A percentile compares a stretch with the other conserved stretches of the same genome.
phyloP scores from a whole-genome alignment of 768 basidiomycete species.

The Lactarius hatsudake region DNA sequence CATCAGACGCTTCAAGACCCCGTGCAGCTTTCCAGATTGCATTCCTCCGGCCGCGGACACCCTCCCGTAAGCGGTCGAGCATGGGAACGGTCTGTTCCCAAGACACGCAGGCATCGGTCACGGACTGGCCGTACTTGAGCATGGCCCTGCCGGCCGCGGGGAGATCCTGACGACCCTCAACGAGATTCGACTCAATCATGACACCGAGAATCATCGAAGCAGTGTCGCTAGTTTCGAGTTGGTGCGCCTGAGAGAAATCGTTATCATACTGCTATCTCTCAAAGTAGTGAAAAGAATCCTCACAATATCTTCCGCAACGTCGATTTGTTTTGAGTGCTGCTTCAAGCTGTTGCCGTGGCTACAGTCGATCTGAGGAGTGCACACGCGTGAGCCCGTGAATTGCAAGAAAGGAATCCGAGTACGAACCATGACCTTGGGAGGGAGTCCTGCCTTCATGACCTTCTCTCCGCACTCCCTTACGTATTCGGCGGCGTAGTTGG shows the following conservation, averaged over 20 bases:
- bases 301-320: slow-evolving; percentile 89
- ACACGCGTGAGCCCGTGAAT: not conserved
- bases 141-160: slow-evolving; percentile 66
- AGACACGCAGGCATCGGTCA: slow-evolving; percentile 87
- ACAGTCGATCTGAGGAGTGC: slow-evolving; percentile 73
- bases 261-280: slow-evolving; percentile 26
- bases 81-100: slow-evolving; percentile 85
- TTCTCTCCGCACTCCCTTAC: slow-evolving; percentile 75
- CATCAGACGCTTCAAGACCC: slow-evolving; percentile 25
- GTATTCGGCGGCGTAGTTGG: slow-evolving; percentile 81
- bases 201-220: slow-evolving; percentile 79
- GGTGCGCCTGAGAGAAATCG: slow-evolving; percentile 51
- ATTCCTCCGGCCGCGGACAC: slow-evolving; percentile 73
- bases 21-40: slow-evolving; percentile 39
- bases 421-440: slow-evolving; percentile 81
- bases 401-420: slow-evolving; percentile 24
- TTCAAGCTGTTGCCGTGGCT: slow-evolving; percentile 95
- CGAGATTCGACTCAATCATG: slow-evolving; percentile 93
- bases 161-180: slow-evolving; percentile 85
- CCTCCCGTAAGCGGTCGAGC: slow-evolving; percentile 83
- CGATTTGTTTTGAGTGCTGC: slow-evolving; percentile 83
- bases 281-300: slow-evolving; percentile 32
- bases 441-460: slow-evolving; percentile 72
- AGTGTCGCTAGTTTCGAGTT: slow-evolving; percentile 71
- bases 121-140: slow-evolving; percentile 79